Evolutionary conservation across 2,329 filamentous ascomycete genomes (phyloP).

Genomic region (Ophiostoma angusticollis): DNA sequence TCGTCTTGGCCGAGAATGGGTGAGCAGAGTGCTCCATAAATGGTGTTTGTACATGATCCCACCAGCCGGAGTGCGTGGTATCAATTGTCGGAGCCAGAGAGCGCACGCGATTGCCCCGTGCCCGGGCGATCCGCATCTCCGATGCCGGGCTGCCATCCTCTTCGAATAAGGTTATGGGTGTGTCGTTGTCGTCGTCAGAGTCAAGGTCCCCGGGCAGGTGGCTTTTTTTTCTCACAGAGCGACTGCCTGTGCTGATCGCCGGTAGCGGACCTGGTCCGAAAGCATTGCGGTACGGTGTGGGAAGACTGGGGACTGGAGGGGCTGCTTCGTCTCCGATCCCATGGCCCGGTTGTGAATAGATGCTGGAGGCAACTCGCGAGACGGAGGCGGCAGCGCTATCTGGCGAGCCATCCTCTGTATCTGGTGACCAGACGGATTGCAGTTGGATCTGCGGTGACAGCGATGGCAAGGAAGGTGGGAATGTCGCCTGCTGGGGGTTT

Average conservation of each 20-base stretch:
- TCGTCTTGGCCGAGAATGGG: conserved; percentile 27
- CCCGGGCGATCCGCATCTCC: conserved; percentile 25
- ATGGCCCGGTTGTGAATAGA: conserved; percentile 45
- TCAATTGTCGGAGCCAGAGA: conserved; percentile 34
- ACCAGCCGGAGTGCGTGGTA: conserved; percentile 54
- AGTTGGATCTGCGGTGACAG: conserved; percentile 23
- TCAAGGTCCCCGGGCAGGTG: conserved; percentile 29
- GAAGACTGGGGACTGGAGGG: conserved; percentile 49
- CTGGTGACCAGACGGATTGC: conserved; percentile 48
- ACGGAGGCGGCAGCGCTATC: conserved; percentile 20
- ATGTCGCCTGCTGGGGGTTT: conserved; percentile 12
- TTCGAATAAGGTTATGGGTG: conserved; percentile 56
- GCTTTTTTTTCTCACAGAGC: background rate
- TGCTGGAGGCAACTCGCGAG: conserved; percentile 39
- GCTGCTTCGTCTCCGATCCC: conserved; percentile 18
- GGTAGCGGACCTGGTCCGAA: background rate
- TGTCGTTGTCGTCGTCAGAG: conserved; percentile 35
- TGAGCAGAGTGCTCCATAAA: conserved; percentile 38
- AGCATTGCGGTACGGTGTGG: conserved; percentile 23
- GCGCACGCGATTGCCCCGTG: conserved; percentile 21
- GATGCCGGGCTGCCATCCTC: conserved; percentile 43
- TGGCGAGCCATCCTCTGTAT: conserved; percentile 39
- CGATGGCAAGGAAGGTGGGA: conserved; percentile 12
- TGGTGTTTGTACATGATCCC: conserved; percentile 63
- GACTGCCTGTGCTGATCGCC: background rate